These are phyloP conservation scores for Rhexocercosporidium sp. DNA, from an alignment of 2,329 filamentous ascomycete species.

Conservation along the genomic window DNA sequence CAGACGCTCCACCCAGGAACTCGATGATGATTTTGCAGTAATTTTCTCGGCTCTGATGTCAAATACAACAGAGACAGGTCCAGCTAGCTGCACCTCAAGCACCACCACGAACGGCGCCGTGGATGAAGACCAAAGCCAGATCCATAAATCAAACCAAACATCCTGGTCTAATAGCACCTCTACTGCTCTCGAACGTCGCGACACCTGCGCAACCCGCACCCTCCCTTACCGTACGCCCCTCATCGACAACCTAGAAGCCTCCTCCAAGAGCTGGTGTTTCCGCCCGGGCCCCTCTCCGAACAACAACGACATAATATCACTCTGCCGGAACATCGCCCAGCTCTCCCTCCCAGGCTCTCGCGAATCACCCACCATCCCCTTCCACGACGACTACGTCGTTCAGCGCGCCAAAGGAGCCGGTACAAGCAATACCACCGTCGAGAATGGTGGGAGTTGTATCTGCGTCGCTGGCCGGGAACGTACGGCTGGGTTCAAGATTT, in stretches of 20 bases:
- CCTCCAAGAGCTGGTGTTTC: slow-evolving; percentile 5
- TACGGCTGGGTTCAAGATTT: neutral
- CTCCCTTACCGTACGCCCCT: neutral
- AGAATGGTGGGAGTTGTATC: neutral
- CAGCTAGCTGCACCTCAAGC: neutral
- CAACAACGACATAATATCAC: neutral
- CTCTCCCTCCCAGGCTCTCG: neutral
- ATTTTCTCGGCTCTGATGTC: neutral
- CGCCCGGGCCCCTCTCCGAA: neutral
- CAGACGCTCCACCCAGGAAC: neutral
- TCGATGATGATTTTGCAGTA: neutral
- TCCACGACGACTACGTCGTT: slow-evolving; percentile 2
- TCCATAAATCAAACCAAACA: neutral
- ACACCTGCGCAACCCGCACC: neutral
- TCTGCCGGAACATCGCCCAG: neutral
- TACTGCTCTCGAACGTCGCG: neutral
- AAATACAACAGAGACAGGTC: neutral
- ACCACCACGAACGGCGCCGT: neutral
- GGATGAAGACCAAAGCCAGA: neutral
- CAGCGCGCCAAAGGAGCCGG: neutral
- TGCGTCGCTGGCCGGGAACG: neutral
- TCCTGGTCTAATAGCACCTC: neutral
- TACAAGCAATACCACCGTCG: neutral
- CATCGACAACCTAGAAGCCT: neutral
- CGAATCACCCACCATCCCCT: neutral